phyloP scores from a whole-genome alignment of 768 basidiomycete species.

The Chalciporus chontae region DNA sequence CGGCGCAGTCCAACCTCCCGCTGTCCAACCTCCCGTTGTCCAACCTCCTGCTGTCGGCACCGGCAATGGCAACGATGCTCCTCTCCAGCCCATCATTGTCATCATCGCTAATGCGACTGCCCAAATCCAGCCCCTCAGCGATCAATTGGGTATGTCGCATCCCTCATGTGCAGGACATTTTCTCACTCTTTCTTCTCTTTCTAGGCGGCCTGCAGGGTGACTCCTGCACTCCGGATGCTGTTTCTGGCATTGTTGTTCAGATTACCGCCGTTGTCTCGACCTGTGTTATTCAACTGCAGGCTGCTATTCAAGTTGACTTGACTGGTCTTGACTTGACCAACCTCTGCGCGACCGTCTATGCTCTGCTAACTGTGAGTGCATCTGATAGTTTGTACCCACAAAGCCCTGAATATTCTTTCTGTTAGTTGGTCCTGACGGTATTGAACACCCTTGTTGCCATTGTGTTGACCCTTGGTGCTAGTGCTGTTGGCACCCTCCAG shows the following conservation, averaged over 20 bases:
- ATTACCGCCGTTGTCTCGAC: background rate
- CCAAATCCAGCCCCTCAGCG: background rate
- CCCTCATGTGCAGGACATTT: rapidly evolving
- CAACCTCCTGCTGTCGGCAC: background rate
- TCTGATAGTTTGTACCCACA: too few species aligned
- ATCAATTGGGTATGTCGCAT: background rate
- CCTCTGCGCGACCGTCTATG: background rate
- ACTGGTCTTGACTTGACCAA: background rate
- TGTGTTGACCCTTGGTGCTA: background rate
- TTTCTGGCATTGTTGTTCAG: conserved; percentile 1
- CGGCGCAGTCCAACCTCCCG: background rate
- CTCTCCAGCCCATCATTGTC: conserved; percentile 5
- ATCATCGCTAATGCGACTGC: background rate
- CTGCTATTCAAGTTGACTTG: background rate
- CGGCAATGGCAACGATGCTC: background rate
- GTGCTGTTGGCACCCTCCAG: background rate
- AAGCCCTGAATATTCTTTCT: background rate
- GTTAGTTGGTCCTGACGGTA: background rate
- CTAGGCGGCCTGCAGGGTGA: background rate
- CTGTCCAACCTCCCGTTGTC: background rate
- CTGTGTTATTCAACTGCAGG: background rate
- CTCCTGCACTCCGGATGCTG: background rate
- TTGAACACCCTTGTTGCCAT: background rate
- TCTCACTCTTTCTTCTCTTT: background rate
- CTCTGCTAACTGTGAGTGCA: conserved; percentile 3